Conservation (phyloP, 441 rosid genomes). For the Erodium texanum region DNA sequence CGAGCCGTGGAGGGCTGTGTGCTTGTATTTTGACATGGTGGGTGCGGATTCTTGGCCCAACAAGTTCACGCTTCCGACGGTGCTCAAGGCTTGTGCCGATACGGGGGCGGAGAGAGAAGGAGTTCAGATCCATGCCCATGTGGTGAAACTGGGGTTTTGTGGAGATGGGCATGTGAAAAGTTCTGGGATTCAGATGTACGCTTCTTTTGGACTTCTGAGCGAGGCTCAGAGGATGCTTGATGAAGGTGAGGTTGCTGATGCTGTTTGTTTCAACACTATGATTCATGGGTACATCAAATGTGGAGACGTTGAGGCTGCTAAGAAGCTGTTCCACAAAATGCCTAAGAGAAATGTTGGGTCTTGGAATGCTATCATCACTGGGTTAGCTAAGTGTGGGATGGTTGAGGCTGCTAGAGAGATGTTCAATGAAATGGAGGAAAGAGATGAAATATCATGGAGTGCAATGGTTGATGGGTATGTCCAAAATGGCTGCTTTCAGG, state of each 20-base stretch:
- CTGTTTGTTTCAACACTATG: conserved; percentile 27
- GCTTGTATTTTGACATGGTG: conserved; percentile 25
- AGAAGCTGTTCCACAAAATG: conserved; percentile 23
- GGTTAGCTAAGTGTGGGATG: conserved; percentile 22
- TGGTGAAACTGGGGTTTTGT: conserved; percentile 30
- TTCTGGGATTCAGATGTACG: conserved; percentile 40
- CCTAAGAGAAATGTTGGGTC: conserved; percentile 15
- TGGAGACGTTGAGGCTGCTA: conserved; percentile 20
- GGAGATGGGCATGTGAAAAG: conserved; percentile 31
- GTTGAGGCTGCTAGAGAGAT: conserved; percentile 20
- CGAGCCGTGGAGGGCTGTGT: conserved; percentile 23
- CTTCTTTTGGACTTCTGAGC: conserved; percentile 13
- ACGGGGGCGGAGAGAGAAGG: conserved; percentile 22
- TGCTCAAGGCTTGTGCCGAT: conserved; percentile 35
- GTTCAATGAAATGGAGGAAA: conserved; percentile 21
- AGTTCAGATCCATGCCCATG: conserved; percentile 32
- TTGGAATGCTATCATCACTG: conserved; percentile 27
- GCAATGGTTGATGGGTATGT: conserved; percentile 27
- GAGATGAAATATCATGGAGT: conserved; percentile 27
- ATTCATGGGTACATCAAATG: conserved; percentile 24
- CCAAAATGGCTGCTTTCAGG: conserved; percentile 16
- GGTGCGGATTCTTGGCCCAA: conserved; percentile 30
- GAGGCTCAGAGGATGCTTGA: conserved; percentile 26
- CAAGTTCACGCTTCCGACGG: conserved; percentile 33
- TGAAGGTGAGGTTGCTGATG: conserved; percentile 21